Evolutionary conservation across 495 filamentous ascomycete species (phyloP), one percentile per base, ranked within the genome.

Genomic region (Filosporella fistucella): DNA sequence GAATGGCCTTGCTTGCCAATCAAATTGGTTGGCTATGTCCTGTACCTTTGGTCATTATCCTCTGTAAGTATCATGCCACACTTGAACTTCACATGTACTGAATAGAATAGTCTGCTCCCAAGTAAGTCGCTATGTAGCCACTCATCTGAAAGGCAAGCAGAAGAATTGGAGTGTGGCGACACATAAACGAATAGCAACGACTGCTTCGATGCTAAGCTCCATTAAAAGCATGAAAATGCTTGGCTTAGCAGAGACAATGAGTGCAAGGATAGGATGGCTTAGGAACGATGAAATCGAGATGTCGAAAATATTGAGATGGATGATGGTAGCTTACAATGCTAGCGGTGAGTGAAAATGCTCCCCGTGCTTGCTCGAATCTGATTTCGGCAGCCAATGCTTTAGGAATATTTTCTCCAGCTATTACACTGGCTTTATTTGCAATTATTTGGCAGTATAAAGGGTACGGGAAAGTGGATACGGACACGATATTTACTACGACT

Each of bases 171-270:
- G 75, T 21, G 52, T 59, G 26, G 75, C 76, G 11, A 78, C 77
- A 9, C 67, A 79, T 45, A 64, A 59, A 42, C 72, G 77, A 16
- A 74, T 82, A 24, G 65, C 69, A 18, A 63, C 67, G 22, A 80
- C 75, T 6, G 69, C 65, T 5, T 54, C 69, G 0, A 74, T 79
- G 64, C 56, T 85, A 4, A 63, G 71, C 10, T 68, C 75, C 0
- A 78, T 82, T 55, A 83, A 84, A 50, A 64, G 67, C 12, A 63
- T 87, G 30, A 86, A 85, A 50, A 80, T 83, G 73, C 69, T 80
- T 4, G 82, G 80, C 1, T 57, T 85, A 5, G 68, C 70, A n/a
- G 51, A 64, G 0, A 41, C 35, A 2, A 49, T 80, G 1, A 57
- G 59, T 1, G 18, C 56, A 14, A 68, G 62, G 16, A 62, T 86